Conservation (phyloP, 768 basidiomycete genomes). For the Cystofilobasidium ferigula region DNA sequence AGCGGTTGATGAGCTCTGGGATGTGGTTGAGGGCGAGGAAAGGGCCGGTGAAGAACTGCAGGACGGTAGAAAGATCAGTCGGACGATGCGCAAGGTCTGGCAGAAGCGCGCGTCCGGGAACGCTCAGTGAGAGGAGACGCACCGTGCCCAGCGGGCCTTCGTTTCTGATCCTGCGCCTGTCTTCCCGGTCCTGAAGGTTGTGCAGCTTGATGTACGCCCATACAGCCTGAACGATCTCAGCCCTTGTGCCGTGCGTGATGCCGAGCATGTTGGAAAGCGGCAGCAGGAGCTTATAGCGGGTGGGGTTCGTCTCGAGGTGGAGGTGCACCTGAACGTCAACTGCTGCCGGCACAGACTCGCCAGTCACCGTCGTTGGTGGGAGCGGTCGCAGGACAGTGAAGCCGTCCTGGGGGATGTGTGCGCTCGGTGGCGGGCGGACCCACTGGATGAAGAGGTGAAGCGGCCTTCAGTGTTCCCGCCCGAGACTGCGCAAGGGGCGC, state of each 20-base stretch:
- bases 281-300: conserved; percentile 66
- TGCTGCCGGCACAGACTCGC: conserved; percentile 68
- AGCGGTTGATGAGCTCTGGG: conserved; percentile 74
- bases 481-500: neutral
- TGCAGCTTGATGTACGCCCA: conserved; percentile 90
- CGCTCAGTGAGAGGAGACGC: neutral
- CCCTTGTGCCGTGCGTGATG: conserved; percentile 71
- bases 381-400: conserved; percentile 74
- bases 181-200: conserved; percentile 69
- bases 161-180: conserved; percentile 56
- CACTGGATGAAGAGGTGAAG: neutral
- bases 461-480: neutral
- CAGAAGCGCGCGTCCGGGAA: too few relatives aligned
- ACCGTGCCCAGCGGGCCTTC: conserved; percentile 49
- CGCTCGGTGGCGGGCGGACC: neutral
- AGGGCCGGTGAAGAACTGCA: conserved; percentile 31
- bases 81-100: neutral
- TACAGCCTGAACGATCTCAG: conserved; percentile 65
- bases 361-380: conserved; percentile 77
- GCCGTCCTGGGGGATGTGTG: conserved; percentile 51
- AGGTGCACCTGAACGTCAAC: conserved; percentile 47
- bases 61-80: neutral
- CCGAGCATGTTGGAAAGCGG: conserved; percentile 57
- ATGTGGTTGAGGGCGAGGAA: conserved; percentile 61
- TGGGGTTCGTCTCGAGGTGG: conserved; percentile 73